A percentile compares a stretch with the other conserved stretches of the same genome.
These are phyloP conservation scores for Amanita pallidorosea DNA, from an alignment of 768 basidiomycete species.

Conservation along the genomic window DNA sequence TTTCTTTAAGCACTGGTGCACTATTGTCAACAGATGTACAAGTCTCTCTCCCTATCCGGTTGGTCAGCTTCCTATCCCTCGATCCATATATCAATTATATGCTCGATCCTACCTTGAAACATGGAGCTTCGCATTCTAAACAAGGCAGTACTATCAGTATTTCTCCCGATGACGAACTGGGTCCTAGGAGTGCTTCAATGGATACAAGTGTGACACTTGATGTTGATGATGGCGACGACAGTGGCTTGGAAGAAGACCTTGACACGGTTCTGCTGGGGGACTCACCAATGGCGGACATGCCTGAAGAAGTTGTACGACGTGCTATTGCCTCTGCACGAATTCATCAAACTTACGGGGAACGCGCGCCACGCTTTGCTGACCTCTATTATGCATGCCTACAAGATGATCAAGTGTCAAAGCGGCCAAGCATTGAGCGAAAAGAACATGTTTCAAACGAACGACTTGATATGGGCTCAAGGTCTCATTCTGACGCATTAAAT, in stretches of 20 bases:
- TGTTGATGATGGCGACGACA: no score
- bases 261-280: not conserved
- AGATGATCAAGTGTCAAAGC: conserved; percentile 9
- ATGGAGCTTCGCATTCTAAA: not conserved
- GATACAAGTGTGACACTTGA: not conserved
- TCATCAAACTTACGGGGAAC: conserved; percentile 14
- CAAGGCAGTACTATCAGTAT: not conserved
- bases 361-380: conserved; percentile 26
- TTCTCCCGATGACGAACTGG: not conserved
- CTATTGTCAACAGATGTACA: conserved; percentile 48
- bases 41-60: conserved; percentile 61
- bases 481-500: not conserved
- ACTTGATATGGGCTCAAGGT: not conserved
- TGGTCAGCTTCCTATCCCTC: conserved; percentile 79
- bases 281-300: conserved; percentile 1
- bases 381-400: conserved; percentile 24
- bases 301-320: conserved; percentile 24
- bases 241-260: not conserved
- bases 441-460: not conserved
- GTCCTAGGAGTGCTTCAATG: not conserved
- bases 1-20: conserved; percentile 49
- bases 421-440: not conserved
- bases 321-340: conserved; percentile 19
- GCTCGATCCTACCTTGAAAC: conserved; percentile 4
- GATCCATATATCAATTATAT: conserved; percentile 55